Conservation (phyloP, 106 monocot genomes). For the Phalaenopsis aphrodite region DNA sequence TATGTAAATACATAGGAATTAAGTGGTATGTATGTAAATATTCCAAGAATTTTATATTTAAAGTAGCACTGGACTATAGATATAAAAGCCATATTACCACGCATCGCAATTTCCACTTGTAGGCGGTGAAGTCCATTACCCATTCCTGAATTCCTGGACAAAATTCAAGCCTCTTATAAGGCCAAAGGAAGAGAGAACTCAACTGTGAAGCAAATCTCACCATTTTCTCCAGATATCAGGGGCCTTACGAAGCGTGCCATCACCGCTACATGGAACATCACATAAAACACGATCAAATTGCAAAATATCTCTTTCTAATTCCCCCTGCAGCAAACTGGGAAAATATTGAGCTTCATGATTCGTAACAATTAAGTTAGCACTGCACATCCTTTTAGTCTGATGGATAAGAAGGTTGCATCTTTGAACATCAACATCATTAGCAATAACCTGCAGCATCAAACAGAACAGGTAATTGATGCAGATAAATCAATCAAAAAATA, state of each 20-base stretch:
- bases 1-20: no score
- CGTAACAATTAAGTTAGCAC: conserved; percentile 91
- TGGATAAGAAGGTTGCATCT: conserved; percentile 99
- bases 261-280: conserved; percentile 99
- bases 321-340: conserved; percentile 35
- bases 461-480: background rate
- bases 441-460: conserved; percentile 60
- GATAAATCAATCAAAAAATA: background rate
- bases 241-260: conserved; percentile 94
- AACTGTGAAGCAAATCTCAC: conserved; percentile 20
- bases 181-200: conserved; percentile 5
- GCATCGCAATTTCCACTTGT: conserved; percentile 93
- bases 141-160: conserved; percentile 87
- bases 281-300: conserved; percentile 93
- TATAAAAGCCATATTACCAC: conserved; percentile 35
- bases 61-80: background rate
- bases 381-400: conserved; percentile 97
- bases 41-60: no score
- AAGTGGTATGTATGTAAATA: no score
- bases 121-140: conserved; percentile 92
- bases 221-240: conserved; percentile 99
- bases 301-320: conserved; percentile 22
- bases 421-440: conserved; percentile 99
- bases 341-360: conserved; percentile 98
- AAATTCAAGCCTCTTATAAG: conserved; percentile 11